Evolutionary conservation across 2,329 filamentous ascomycete genomes (phyloP), one percentile per base, ranked within the genome.

Genomic region (Penicillium sp.): DNA sequence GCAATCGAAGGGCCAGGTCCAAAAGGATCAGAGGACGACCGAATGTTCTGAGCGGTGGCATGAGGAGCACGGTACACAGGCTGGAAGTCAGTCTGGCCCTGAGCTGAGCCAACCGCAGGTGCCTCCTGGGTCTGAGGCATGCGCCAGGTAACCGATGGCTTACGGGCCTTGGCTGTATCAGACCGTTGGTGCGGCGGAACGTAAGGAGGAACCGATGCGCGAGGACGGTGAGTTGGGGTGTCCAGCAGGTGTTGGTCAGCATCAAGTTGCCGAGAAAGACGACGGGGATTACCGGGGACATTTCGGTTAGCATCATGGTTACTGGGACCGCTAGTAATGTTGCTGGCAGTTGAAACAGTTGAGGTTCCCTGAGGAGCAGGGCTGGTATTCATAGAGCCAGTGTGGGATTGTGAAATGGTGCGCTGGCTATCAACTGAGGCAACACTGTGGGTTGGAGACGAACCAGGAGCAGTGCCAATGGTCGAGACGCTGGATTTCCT

Each of bases 21-120:
- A 21, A 50, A 50, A 2, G 46, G 46, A 18, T 44, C 50, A 9
- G 50, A 53, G n/a, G 34, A 40, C 4, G 52, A 55, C 2, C 52
- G 52, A 6, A 55, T 35, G 18, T 51, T 55, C 5, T 55, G 47
- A 1, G 47, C 40, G 4, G 52, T 46, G 3, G 29, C 0, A 10
- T 55, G 52, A 3, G 52, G 52, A 16, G 23, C 35, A 13, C 39
- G 25, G 15, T 51, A 51, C 7, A 15, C 6, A 4, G 46, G 29
- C 6, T 12, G 48, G 10, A 13, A 9, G 3, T 12, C 27, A 34
- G 4, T 10, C 18, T 46, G 44, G 15, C 18, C 25, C 18, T 46
- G n/a, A 23, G 18, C 6, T 4, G 44, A 25, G 44, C 9, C 15
- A 10, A 6, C 18, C 7, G 5, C 44, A 34, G 21, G 18, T 34